Conservation (phyloP, 495 filamentous ascomycete genomes). For the Parathielavia appendiculata region DNA sequence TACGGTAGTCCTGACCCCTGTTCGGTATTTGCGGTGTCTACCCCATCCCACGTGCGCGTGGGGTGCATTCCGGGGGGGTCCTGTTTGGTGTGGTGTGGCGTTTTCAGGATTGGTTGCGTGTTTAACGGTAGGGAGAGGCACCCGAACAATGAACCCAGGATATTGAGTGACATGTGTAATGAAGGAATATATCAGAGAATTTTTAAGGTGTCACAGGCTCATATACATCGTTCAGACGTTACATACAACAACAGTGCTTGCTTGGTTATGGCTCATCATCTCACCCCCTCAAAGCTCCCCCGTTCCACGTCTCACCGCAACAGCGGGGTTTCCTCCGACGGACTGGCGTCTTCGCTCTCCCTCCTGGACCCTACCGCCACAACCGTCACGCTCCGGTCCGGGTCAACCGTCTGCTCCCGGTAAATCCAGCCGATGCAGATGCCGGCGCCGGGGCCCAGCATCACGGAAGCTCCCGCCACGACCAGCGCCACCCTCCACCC, state of each 20-base stretch:
- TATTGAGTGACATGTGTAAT: neutral
- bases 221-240: conserved; percentile 13
- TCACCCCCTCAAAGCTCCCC: neutral
- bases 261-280: neutral
- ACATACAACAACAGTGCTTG: neutral
- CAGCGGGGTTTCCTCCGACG: conserved; percentile 31
- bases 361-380: conserved; percentile 28
- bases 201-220: neutral
- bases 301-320: conserved; percentile 18
- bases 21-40: conserved; percentile 19
- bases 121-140: neutral
- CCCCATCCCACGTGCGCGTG: conserved; percentile 23
- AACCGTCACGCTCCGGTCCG: conserved; percentile 29
- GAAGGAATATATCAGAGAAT: conserved; percentile 3
- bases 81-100: conserved; percentile 4
- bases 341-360: conserved; percentile 6
- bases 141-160: neutral
- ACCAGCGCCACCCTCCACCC: conserved; percentile 29
- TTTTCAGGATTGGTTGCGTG: neutral
- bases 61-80: conserved; percentile 6
- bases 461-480: conserved; percentile 26
- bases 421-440: conserved; percentile 36
- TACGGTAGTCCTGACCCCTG: neutral
- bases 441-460: conserved; percentile 39
- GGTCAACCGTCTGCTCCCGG: conserved; percentile 32